Base-by-base conservation (phyloP, 2,329 filamentous ascomycete genomes). In the Fusarium sp. region DNA sequence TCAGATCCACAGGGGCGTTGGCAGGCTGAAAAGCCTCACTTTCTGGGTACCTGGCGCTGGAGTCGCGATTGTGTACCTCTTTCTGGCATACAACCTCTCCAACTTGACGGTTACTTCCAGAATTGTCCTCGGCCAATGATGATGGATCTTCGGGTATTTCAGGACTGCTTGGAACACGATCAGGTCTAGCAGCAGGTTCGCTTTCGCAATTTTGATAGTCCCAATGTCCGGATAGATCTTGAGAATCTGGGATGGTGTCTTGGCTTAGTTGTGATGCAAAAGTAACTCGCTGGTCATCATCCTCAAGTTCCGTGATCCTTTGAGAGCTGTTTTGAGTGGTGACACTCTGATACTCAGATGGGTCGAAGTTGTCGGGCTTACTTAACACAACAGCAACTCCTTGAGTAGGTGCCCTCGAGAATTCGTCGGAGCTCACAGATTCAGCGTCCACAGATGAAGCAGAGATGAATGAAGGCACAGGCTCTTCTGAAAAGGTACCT, bases 221-320 rank as follows among this genome's bases (percentile, higher is more conserved):
- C 62, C 70, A 75, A 56, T 73, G 74, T 15, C 71, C 74, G n/a
- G 79, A 79, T 14, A 67, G 70, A 38, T 83, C 83, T 65, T 86
- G 83, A 1, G 85, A 86, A 65, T 86, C 84, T 0, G 83, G 83
- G 29, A 86, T 82, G 7, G 82, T 85, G 31, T 72, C 71, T 58
- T 80, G 78, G 62, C 80, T 84, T 41, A 79, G 63, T 31, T 78
- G 72, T 8, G 78, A 75, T 22, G 78, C 68, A 61, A 84, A 56
- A 15, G 73, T 62, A 46, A 80, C 62, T 45, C 78, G 77, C 27
- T 76, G 75, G 67, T 82, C 82, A 52, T 79, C 73, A 41, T 79
- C 77, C 50, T 83, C 82, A 27, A 80, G 80, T 47, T 81, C 79
- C 8, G 79, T 78, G 13, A 84, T 27, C 18, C 27, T 67, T 58